A percentile compares a stretch with the other conserved stretches of the same genome.
These are phyloP conservation scores for Xylariomycetidae sp. DNA, from an alignment of 2,329 filamentous ascomycete genomes.

Conservation along the genomic window DNA sequence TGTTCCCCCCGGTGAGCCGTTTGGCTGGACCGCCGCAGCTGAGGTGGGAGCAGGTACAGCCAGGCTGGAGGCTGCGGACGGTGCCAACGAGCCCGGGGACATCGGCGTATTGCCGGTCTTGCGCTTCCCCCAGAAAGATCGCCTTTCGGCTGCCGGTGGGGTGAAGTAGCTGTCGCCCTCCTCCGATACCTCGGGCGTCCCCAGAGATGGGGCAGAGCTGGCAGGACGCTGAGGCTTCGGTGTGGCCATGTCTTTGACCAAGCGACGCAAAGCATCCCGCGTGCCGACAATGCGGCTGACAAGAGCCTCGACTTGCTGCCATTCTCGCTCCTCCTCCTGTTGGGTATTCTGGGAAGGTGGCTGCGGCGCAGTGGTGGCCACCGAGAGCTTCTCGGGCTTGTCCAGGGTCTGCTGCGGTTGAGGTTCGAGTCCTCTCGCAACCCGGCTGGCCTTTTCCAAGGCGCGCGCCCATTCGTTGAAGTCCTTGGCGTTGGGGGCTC, in stretches of 20 bases:
- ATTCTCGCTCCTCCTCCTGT: constrained; percentile 56
- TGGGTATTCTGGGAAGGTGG: constrained; percentile 20
- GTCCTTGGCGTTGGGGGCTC: constrained; percentile 74
- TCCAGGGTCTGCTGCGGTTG: constrained; percentile 19
- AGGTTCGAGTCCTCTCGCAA: constrained; percentile 49
- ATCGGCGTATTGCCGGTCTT: constrained; percentile 58
- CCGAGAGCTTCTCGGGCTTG: constrained; percentile 16
- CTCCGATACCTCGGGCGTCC: constrained; percentile 36
- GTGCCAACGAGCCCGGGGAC: constrained; percentile 34
- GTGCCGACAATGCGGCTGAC: constrained; percentile 83
- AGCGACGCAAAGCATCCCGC: constrained; percentile 76
- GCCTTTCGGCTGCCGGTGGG: constrained; percentile 46
- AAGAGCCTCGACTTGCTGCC: constrained; percentile 78
- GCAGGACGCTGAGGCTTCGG: constrained; percentile 37
- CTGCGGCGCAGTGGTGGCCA: constrained; percentile 22
- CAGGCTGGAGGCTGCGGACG: constrained; percentile 32
- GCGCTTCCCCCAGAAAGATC: constrained; percentile 89
- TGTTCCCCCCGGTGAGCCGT: constrained; percentile 23
- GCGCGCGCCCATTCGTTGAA: constrained; percentile 85
- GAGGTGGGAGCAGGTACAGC: constrained; percentile 36
- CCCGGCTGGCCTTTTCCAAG: constrained; percentile 72
- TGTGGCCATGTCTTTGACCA: constrained; percentile 78
- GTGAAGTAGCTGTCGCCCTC: constrained; percentile 51
- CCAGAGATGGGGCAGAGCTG: constrained; percentile 35
- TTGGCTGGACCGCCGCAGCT: constrained; percentile 26